A percentile compares a stretch with the other conserved stretches of the same genome.
Conservation (phyloP, 495 filamentous ascomycete genomes). For the Hypomontagnella monticulosa region DNA sequence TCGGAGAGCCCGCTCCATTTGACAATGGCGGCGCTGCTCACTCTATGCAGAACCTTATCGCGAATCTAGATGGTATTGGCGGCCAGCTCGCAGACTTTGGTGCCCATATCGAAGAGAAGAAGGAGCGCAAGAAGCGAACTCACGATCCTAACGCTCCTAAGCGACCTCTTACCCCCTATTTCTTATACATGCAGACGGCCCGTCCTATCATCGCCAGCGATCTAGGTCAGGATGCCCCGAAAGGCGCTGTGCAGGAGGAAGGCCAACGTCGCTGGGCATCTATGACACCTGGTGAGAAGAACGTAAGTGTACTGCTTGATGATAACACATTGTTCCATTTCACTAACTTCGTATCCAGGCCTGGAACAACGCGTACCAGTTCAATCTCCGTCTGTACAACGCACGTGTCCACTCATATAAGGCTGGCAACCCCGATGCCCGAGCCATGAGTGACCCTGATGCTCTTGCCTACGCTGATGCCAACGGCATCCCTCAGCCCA, state of each 20-base stretch:
- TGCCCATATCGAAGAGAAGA: constrained; percentile 68
- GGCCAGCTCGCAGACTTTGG: constrained; percentile 48
- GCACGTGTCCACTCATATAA: constrained; percentile 79
- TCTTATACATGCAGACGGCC: constrained; percentile 89
- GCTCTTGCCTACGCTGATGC: constrained; percentile 66
- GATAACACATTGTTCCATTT: neutral
- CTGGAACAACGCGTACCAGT: constrained; percentile 78
- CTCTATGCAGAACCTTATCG: constrained; percentile 61
- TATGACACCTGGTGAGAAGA: constrained; percentile 77
- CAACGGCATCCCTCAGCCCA: constrained; percentile 56
- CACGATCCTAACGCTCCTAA: constrained; percentile 96
- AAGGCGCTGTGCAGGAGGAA: constrained; percentile 83
- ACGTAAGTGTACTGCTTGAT: constrained; percentile 62
- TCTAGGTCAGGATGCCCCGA: constrained; percentile 72
- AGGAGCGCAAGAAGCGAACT: constrained; percentile 86
- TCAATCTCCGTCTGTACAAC: constrained; percentile 80
- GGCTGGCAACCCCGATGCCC: constrained; percentile 68
- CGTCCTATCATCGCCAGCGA: constrained; percentile 79
- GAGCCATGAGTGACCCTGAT: constrained; percentile 68
- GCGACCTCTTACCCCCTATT: constrained; percentile 91
- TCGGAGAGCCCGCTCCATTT: constrained; percentile 66
- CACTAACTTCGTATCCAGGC: constrained; percentile 54
- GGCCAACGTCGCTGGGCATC: constrained; percentile 82
- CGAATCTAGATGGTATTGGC: constrained; percentile 52
- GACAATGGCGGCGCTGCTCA: constrained; percentile 56